Evolutionary conservation across 1,284 basidiomycete genomes (phyloP), one percentile per base, ranked within the genome.

Genomic region (Phellopilus nigrolimitatus): DNA sequence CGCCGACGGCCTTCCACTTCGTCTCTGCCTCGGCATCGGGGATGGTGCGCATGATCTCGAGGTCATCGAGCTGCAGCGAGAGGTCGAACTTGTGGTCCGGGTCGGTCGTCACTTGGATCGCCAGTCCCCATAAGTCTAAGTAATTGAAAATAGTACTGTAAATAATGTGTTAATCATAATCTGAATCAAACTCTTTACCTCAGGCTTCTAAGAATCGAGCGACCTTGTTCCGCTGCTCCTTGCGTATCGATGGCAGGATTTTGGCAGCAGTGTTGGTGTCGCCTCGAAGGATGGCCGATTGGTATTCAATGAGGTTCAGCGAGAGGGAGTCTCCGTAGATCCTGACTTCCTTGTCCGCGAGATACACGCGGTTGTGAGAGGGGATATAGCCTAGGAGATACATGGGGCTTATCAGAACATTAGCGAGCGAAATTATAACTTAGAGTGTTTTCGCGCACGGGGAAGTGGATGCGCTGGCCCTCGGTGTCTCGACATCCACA

Each of bases 381-480:
- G 95, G 95, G 54, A 99, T 84, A 71, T 98, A 99, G 37, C 97
- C n/a, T n/a, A n/a, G n/a, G n/a, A n/a, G n/a, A n/a, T n/a, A n/a
- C n/a, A n/a, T n/a, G n/a, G n/a, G n/a, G n/a, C n/a, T n/a, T n/a
- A n/a, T n/a, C n/a, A n/a, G n/a, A n/a, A n/a, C n/a, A n/a, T n/a
- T n/a, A n/a, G n/a, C n/a, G n/a, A n/a, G n/a, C n/a, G n/a, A n/a
- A n/a, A n/a, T n/a, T n/a, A n/a, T n/a, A n/a, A n/a, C n/a, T n/a
- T n/a, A n/a, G n/a, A n/a, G n/a, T n/a, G n/a, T n/a, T n/a, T n/a
- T n/a, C n/a, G n/a, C n/a, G n/a, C 91, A 92, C 60, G 39, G 36
- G 41, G 61, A 56, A 36, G 56, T n/a, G n/a, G n/a, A n/a, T n/a
- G n/a, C n/a, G n/a, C n/a, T n/a, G n/a, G n/a, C n/a, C n/a, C n/a